Evolutionary conservation across 371 early-diverging fungal species (phyloP).

Genomic region (Mortierella sp.): DNA sequence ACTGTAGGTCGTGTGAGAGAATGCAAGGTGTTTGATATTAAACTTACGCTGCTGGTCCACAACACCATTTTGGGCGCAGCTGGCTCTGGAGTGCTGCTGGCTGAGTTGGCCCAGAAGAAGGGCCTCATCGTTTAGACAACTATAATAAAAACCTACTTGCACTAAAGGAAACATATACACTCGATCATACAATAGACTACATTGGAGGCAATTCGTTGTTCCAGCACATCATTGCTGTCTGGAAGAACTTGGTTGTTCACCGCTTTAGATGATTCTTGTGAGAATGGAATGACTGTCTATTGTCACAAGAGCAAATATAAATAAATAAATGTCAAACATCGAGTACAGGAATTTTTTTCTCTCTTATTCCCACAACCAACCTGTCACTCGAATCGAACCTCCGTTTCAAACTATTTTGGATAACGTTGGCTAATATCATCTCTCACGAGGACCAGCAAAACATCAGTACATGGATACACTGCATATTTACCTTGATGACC

Average conservation of each 20-base stretch:
- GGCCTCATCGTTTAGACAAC: constrained; percentile 60
- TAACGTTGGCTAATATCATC: too few relatives aligned
- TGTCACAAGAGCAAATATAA: background rate
- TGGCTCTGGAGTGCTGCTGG: constrained; percentile 93
- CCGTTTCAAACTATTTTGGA: too few relatives aligned
- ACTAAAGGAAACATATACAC: too few relatives aligned
- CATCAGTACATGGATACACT: background rate
- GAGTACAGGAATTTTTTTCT: too few relatives aligned
- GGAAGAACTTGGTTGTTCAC: too few relatives aligned
- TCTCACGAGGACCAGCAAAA: too few relatives aligned
- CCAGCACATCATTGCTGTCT: too few relatives aligned
- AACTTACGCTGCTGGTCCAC: constrained; percentile 91
- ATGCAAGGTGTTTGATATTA: constrained; percentile 90
- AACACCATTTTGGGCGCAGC: constrained; percentile 98
- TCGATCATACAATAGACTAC: too few relatives aligned
- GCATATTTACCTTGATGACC: background rate
- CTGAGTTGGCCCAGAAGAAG: constrained; percentile 92
- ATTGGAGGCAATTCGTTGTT: too few relatives aligned
- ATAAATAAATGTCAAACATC: too few relatives aligned
- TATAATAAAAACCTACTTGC: background rate
- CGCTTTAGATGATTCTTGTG: background rate
- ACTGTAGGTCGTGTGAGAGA: constrained; percentile 91
- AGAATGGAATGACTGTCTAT: background rate
- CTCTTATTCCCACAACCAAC: too few relatives aligned
- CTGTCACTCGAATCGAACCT: too few relatives aligned